These are phyloP conservation scores for Puccinia polysora DNA, from an alignment of 1,284 basidiomycete species.

Conservation along the genomic window DNA sequence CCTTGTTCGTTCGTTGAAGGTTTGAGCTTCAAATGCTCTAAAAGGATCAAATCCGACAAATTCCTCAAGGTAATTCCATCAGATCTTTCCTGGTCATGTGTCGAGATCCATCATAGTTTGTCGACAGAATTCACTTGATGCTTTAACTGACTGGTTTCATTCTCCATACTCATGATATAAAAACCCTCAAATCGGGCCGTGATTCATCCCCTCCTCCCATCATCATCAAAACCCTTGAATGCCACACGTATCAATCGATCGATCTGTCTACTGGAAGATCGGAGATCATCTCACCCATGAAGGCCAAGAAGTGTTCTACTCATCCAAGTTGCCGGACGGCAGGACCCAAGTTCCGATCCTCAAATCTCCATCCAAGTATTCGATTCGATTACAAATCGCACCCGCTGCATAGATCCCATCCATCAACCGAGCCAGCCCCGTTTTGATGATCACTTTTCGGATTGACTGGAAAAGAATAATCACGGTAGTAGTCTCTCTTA, in stretches of 20 bases:
- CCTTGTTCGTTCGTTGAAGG: constrained; percentile 20
- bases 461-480: too few relatives aligned
- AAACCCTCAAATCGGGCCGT: neutral
- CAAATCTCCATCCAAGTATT: constrained; percentile 23
- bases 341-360: constrained; percentile 26
- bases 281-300: constrained; percentile 11
- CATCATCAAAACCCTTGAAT: neutral
- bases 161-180: neutral
- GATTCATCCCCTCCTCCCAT: neutral
- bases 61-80: constrained; percentile 25
- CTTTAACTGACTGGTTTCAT: too few relatives aligned
- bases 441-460: too few relatives aligned
- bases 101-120: too few relatives aligned
- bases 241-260: neutral
- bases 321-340: constrained; percentile 21
- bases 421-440: neutral
- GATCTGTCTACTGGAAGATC: constrained; percentile 9
- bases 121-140: too few relatives aligned
- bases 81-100: too few relatives aligned
- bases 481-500: too few relatives aligned
- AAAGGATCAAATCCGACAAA: constrained; percentile 9
- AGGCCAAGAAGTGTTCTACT: constrained; percentile 33
- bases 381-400: constrained; percentile 8
- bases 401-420: constrained; percentile 9
- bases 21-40: constrained; percentile 12